Base-by-base conservation (phyloP, 2,329 filamentous ascomycete genomes). In the Arthrobotrys megalospora region DNA sequence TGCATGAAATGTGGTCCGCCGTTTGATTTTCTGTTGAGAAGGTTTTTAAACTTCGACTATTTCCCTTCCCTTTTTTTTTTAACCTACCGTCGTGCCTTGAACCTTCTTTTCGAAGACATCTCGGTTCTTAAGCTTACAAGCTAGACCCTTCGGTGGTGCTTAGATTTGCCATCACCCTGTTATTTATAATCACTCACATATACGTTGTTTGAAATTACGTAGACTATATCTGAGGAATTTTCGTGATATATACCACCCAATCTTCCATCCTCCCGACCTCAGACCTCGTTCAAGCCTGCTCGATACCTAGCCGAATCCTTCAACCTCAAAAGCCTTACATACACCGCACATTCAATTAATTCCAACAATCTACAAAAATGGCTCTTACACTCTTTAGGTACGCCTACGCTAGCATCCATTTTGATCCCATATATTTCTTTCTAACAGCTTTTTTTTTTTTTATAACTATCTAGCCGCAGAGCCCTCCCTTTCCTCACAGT, bases 331-430 rank as follows among this genome's bases (percentile, higher is more conserved):
- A n/a, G 24, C 24, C 24, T n/a, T 45, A n/a, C n/a, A 16, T 45
- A 45, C n/a, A 45, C 12, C n/a, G 12, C 43, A 48, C 4, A 24
- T 34, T 8, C 21, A 24, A 69, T 62, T n/a, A 65, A 19, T 52
- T 47, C 24, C 47, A 21, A 60, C 14, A 43, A 14, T 38, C n/a
- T 32, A 32, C 8, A 10, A 70, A 53, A 43, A 78, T 78, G 75
- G 75, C 75, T 50, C 62, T 78, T 36, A 72, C 75, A 16, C 50
- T 78, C n/a, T 72, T 78, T 36, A 78, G 62, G 75, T 78, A 78
- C 14, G 10, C 7, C 14, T 6, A 55, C n/a, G 5, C 28, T 36
- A 55, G 11, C n/a, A 50, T 60, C 21, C 7, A 12, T 21, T n/a
- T n/a, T 8, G 4, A 36, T 21, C 53, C 6, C n/a, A 21, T 36